Base-by-base conservation (phyloP, 208 protist species). In the Wallacemonas sp. region DNA sequence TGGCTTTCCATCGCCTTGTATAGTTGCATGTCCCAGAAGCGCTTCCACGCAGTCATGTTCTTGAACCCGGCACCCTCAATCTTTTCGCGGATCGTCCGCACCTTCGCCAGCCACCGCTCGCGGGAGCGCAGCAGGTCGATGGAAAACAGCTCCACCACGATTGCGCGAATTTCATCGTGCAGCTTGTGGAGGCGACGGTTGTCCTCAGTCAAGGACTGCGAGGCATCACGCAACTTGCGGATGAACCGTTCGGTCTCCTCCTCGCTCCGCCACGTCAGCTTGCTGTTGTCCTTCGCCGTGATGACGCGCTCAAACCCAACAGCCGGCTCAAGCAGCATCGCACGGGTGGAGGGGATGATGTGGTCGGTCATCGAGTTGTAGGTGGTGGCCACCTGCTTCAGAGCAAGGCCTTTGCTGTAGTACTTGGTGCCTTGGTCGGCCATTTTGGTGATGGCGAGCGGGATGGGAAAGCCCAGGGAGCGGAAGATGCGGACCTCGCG, bases 21-120 rank as follows among this genome's bases (percentile, higher is more conserved):
- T 0, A 99, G 60, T 74, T 99, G 97, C 85, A 97, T 87, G 78
- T 99, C 97, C 98, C 97, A 99, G 81, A 98, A 98, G 24, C 80
- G 60, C 61, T 88, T 92, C 98, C 98, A 99, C 68, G 81, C 52
- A 11, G 90, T 80, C 74, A 97, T 98, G 73, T 94, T 92, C 26
- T 87, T 72, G 68, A 97, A 98, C 32, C 89, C 90, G 33, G 81
- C 79, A 16, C 62, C 68, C 57, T 91, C 88, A 30, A 98, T 96
- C 63, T 95, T 94, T 39, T 92, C 82, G 21, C 92, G 81, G 27
- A 99, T 94, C 27, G 78, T 41, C 12, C 80, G 81, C 38, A 98
- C 79, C 58, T 89, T 93, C 14, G 75, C 81, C 70, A 96, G 83
- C 98, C 98, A 99, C 9, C 87, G 87, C 44, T 98, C 93, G 39